Evolutionary conservation across 2,329 filamentous ascomycete genomes (phyloP), one percentile per base, ranked within the genome.

Genomic region (Penicillium expansum): DNA sequence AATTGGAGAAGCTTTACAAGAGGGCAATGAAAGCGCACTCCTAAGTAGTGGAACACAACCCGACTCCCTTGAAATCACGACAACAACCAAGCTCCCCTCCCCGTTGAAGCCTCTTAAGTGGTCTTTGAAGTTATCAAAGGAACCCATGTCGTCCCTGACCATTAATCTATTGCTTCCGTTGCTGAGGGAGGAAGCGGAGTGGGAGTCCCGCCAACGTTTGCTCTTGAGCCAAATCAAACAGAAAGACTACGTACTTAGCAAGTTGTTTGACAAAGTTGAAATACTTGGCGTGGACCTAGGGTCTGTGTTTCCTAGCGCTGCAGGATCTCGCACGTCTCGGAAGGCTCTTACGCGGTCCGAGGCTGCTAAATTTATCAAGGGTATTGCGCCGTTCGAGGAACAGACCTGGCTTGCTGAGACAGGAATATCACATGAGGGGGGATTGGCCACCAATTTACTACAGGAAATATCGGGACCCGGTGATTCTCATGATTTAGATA

Each of bases 211-310:
- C 33, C 76, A 84, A 24, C 68, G 74, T 29, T 72, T 73, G 22
- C 73, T 87, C 6, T 68, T 84, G 18, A 69, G 77, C 5, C 76
- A 78, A 41, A 68, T 87, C 13, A 73, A 74, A 52, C 79, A 81
- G 29, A 87, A 87, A 66, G 85, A 87, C 64, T 82, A 79, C 67
- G 77, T 83, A 18, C 81, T 87, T 49, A 74, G 74, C 8, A 84
- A 82, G 54, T 71, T 87, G 22, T 76, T 85, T 27, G 84, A 87
- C 64, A 82, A 83, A 58, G 77, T 86, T 48, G 83, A 86, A 62
- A 74, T 76, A 1, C 77, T 81, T 39, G 80, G 82, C 5, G 73
- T 83, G 45, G 83, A 86, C 62, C 68, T 86, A 6, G 79, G 78
- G 16, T 77, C 78, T 11, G 77, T 85, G 2, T 87, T 87, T 64